Base-by-base conservation (phyloP, 495 filamentous ascomycete genomes). In the Neurospora sp. region DNA sequence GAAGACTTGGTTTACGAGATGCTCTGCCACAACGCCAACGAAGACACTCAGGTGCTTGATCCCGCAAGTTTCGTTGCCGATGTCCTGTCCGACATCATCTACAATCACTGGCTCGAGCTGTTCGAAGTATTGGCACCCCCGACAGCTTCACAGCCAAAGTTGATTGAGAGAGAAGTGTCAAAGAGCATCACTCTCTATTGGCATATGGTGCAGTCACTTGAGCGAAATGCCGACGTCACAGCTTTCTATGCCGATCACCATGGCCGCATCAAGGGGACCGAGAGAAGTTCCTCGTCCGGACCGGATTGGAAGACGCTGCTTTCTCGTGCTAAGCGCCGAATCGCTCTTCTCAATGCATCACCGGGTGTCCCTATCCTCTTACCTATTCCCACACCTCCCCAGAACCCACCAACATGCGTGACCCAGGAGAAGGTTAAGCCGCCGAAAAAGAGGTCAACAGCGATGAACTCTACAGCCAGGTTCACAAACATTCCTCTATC, bases 71-170 rank as follows among this genome's bases (percentile, higher is more conserved):
- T 35, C 14, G 12, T 61, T 14, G 53, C 39, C 2, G 20, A 69
- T 14, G 42, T 78, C n/a, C 39, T 82, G 2, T 73, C 77, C 7
- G 77, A 82, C 48, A 48, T 79, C 5, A 75, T 73, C 14, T 69
- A 80, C 27, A 72, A 80, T 68, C 74, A 77, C 69, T 84, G 82
- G 82, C 70, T 73, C 39, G 77, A 79, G 2, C 76, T 84, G 37
- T 82, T 83, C 53, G 82, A 82, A 14, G 18, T 72, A 2, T 59
- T 81, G 16, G 72, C 76, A 6, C 53, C 73, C 0, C 73, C 75
- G 11, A 14, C 70, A 2, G 27, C 70, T 4, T 11, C 38, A 6
- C 53, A 61, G 53, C 53, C 53, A 3, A 61, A 61, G 27, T 35
- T 61, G 22, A 61, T 61, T 31, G 53, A 61, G 22, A 61, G 53